Evolutionary conservation across 1,284 basidiomycete species (phyloP).

Genomic region (Apiotrichum veenhuisii): DNA sequence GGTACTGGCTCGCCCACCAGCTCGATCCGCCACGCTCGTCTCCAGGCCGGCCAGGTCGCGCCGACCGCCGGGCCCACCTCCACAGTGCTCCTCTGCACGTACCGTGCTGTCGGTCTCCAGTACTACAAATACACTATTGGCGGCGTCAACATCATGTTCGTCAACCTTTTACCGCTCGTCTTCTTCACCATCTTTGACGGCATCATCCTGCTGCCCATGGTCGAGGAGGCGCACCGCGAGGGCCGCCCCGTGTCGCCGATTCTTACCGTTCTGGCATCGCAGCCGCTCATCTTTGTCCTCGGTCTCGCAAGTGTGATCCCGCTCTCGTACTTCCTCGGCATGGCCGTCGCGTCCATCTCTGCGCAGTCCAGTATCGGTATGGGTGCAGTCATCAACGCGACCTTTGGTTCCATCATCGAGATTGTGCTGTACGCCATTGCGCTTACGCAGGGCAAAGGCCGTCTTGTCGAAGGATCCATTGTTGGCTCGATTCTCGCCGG

Average conservation of each 20-base stretch:
- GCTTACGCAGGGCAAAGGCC: conserved; percentile 81
- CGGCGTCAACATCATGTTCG: conserved; percentile 96
- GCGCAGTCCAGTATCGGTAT: conserved; percentile 98
- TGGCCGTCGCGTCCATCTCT: conserved; percentile 98
- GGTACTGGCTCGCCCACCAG: conserved; percentile 37
- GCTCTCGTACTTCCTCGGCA: conserved; percentile 97
- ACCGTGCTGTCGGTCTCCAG: conserved; percentile 81
- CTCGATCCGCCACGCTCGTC: conserved; percentile 58
- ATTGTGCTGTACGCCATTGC: conserved; percentile 91
- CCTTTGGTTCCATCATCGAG: conserved; percentile 97
- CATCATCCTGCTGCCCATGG: conserved; percentile 71
- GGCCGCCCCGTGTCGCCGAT: conserved; percentile 48
- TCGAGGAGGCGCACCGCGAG: conserved; percentile 59
- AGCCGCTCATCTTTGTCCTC: conserved; percentile 77
- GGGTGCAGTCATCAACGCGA: conserved; percentile 99
- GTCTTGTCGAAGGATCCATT: conserved; percentile 94
- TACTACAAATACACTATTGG: conserved; percentile 99
- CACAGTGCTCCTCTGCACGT: conserved; percentile 91
- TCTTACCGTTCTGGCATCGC: conserved; percentile 67
- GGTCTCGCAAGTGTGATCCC: conserved; percentile 91
- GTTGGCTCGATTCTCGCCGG: conserved; percentile 92
- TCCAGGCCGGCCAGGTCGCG: conserved; percentile 67
- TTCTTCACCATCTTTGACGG: conserved; percentile 96
- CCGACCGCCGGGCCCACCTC: conserved; percentile 67
- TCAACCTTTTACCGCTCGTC: conserved; percentile 90